A percentile compares a stretch with the other conserved stretches of the same genome.
Evolutionary conservation across 805 yeast genomes (phyloP).

Genomic region (Metschnikowia noctiluminum): DNA sequence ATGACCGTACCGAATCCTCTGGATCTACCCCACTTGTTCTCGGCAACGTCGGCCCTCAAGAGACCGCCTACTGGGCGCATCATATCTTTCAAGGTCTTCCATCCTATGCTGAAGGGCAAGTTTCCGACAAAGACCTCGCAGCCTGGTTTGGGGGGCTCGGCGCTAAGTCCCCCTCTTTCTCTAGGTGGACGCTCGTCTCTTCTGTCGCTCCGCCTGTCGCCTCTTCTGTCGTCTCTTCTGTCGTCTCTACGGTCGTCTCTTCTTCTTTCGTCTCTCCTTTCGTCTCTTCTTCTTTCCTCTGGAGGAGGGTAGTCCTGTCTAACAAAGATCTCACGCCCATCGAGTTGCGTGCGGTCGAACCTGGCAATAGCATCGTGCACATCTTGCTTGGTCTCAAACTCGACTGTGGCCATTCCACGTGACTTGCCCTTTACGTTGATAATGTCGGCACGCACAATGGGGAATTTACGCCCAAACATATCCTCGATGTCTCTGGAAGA

Average conservation of each 20-base stretch:
- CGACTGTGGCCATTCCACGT: constrained; percentile 91
- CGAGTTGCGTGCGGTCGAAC: constrained; percentile 60
- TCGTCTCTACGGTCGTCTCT: constrained; percentile 16
- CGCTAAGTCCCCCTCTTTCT: constrained; percentile 13
- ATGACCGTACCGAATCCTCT: constrained; percentile 84
- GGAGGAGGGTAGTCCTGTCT: constrained; percentile 92
- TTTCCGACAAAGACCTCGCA: constrained; percentile 74
- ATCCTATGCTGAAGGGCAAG: constrained; percentile 73
- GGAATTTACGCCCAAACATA: constrained; percentile 45
- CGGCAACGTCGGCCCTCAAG: constrained; percentile 75
- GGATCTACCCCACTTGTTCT: constrained; percentile 67
- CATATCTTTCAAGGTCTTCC: constrained; percentile 85
- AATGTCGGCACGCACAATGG: constrained; percentile 77
- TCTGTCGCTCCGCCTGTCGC: constrained; percentile 14
- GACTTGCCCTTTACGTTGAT: constrained; percentile 75
- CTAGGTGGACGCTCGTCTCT: constrained; percentile 16
- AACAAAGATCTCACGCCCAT: constrained; percentile 80
- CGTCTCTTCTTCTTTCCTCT: constrained; percentile 27
- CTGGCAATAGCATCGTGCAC: constrained; percentile 69
- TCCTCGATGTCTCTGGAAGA: constrained; percentile 58
- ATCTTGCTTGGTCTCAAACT: constrained; percentile 60
- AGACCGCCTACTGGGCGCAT: constrained; percentile 76
- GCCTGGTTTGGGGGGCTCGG: constrained; percentile 31
- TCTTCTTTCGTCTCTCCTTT: constrained; percentile 17
- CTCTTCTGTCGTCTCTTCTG: constrained; percentile 13